Conservation (phyloP, 495 filamentous ascomycete genomes). For the Trichoderma virens region DNA sequence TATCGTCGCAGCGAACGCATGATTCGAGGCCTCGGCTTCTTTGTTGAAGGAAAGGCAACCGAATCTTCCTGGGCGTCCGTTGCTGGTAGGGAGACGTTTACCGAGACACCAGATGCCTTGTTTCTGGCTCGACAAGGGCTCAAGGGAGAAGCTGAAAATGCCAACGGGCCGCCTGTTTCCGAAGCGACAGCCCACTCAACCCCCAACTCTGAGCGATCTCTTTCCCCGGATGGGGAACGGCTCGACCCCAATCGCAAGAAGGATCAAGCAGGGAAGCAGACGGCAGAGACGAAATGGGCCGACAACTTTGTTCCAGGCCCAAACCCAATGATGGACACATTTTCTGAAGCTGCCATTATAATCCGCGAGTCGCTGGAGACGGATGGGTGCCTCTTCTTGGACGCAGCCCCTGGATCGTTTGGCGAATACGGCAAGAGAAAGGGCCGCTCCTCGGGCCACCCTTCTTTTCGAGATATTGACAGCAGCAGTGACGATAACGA, state of each 20-base stretch:
- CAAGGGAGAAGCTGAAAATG: neutral
- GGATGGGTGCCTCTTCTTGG: constrained; percentile 45
- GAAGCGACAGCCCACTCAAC: neutral
- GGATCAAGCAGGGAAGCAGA: neutral
- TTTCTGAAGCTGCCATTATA: constrained; percentile 36
- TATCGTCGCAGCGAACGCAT: constrained; percentile 51
- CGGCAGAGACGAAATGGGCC: neutral
- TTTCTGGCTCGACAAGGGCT: neutral
- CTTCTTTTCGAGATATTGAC: neutral
- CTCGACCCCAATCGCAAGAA: neutral
- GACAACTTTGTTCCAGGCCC: neutral
- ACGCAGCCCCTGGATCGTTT: constrained; percentile 32
- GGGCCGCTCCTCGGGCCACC: neutral
- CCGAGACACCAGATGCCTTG: neutral
- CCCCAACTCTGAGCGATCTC: neutral
- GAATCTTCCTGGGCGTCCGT: constrained; percentile 7
- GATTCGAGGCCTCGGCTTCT: constrained; percentile 53
- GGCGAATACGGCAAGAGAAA: constrained; percentile 1
- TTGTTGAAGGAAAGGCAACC: constrained; percentile 47
- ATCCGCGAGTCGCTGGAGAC: constrained; percentile 44
- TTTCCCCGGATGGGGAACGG: neutral
- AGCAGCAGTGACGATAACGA: constrained; percentile 1
- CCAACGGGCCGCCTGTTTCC: neutral
- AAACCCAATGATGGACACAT: neutral
- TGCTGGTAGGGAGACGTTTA: constrained; percentile 1